phyloP scores from a whole-genome alignment of 768 basidiomycete genomes.

The Termitomyces sp. region DNA sequence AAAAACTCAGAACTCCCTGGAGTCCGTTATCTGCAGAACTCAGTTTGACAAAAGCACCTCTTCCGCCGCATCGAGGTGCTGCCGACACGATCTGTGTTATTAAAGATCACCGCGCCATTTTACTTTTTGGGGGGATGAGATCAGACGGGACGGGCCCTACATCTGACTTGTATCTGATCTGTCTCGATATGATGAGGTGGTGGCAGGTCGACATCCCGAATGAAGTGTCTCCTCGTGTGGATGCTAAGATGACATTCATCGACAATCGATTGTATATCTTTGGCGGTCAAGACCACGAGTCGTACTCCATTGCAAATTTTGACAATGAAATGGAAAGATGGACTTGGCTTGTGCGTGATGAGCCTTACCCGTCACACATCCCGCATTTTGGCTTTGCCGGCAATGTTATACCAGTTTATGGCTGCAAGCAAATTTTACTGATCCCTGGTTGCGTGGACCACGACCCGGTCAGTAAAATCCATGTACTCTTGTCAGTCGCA shows the following conservation, averaged over 20 bases:
- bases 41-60: background rate
- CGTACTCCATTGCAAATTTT: slow-evolving; percentile 9
- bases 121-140: slow-evolving; percentile 1
- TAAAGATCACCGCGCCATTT: background rate
- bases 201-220: slow-evolving; percentile 1
- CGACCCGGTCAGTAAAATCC: background rate
- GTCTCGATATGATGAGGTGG: slow-evolving; percentile 1
- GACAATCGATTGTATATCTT: slow-evolving; percentile 9
- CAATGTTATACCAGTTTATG: background rate
- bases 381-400: background rate
- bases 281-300: slow-evolving; percentile 4
- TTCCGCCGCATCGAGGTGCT: background rate
- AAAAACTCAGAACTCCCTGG: background rate
- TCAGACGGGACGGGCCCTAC: background rate
- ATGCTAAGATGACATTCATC: slow-evolving; percentile 1
- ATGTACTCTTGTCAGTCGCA: background rate
- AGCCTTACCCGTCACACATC: slow-evolving; percentile 9
- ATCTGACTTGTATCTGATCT: background rate
- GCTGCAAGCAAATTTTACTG: background rate
- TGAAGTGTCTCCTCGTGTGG: background rate
- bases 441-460: background rate
- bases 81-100: background rate
- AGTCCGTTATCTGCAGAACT: background rate
- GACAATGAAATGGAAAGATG: background rate
- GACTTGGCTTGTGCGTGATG: slow-evolving; percentile 11